phyloP scores from a whole-genome alignment of 2,329 filamentous ascomycete genomes.

The Alternaria infectoria region DNA sequence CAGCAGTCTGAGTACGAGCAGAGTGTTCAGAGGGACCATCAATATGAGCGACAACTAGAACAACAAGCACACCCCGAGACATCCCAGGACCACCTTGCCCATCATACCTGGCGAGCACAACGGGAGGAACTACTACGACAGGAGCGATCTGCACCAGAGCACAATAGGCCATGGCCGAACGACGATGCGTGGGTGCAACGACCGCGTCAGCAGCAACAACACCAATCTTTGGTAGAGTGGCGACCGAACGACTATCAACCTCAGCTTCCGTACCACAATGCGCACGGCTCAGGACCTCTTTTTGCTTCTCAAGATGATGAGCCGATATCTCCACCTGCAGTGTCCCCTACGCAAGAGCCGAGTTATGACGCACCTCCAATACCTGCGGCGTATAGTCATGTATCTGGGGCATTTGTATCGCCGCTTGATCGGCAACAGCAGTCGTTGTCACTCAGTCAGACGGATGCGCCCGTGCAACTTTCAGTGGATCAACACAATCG shows the following conservation, averaged over 20 bases:
- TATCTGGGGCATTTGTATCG: slow-evolving; percentile 39
- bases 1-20: slow-evolving; percentile 5
- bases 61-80: slow-evolving; percentile 3
- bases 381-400: slow-evolving; percentile 44
- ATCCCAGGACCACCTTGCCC: background rate
- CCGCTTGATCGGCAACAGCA: slow-evolving; percentile 24
- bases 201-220: slow-evolving; percentile 18
- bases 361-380: slow-evolving; percentile 46
- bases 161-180: slow-evolving; percentile 1
- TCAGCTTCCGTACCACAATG: slow-evolving; percentile 17
- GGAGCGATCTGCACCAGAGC: slow-evolving; percentile 1
- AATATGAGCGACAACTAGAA: slow-evolving; percentile 10
- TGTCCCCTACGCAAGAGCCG: slow-evolving; percentile 32
- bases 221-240: slow-evolving; percentile 12
- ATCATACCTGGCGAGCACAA: slow-evolving; percentile 8
- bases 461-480: slow-evolving; percentile 7
- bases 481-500: slow-evolving; percentile 19
- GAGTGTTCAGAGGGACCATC: background rate
- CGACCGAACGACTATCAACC: slow-evolving; percentile 11
- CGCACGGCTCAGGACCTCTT: slow-evolving; percentile 25
- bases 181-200: slow-evolving; percentile 17
- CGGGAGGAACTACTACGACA: slow-evolving; percentile 9
- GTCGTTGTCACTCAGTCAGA: slow-evolving; percentile 18
- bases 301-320: slow-evolving; percentile 15
- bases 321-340: slow-evolving; percentile 26